phyloP scores from a whole-genome alignment of 257 asterid genomes.

The Gynochthodes officinalis region DNA sequence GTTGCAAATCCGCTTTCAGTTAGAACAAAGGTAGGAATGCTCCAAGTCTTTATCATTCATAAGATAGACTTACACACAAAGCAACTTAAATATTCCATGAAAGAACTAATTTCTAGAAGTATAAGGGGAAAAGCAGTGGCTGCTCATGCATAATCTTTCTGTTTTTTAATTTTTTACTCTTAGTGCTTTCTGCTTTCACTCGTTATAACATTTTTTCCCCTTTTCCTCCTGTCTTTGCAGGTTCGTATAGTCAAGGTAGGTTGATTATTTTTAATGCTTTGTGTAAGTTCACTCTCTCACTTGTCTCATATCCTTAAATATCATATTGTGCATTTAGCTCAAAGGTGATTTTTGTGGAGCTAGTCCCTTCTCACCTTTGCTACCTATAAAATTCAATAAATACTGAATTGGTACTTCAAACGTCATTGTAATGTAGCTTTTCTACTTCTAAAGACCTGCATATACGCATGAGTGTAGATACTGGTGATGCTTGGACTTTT shows the following conservation, averaged over 20 bases:
- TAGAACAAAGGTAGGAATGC: conserved; percentile 73
- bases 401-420: background rate
- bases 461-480: background rate
- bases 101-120: background rate
- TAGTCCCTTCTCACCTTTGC: background rate
- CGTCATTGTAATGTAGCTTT: background rate
- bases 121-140: too few relatives aligned
- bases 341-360: background rate
- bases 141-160: too few relatives aligned
- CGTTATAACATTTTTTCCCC: background rate
- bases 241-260: conserved; percentile 93
- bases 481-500: background rate
- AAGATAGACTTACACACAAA: background rate
- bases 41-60: background rate
- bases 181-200: background rate
- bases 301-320: background rate
- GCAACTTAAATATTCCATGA: background rate
- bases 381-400: background rate
- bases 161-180: too few relatives aligned
- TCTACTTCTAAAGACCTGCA: background rate
- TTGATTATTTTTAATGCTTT: conserved; percentile 26
- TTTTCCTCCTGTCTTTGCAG: conserved; percentile 44
- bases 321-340: background rate
- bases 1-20: conserved; percentile 97
- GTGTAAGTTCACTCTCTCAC: conserved; percentile 39